phyloP scores from a whole-genome alignment of 164 flowering plant genomes.

The Paratinospora sagittata region DNA sequence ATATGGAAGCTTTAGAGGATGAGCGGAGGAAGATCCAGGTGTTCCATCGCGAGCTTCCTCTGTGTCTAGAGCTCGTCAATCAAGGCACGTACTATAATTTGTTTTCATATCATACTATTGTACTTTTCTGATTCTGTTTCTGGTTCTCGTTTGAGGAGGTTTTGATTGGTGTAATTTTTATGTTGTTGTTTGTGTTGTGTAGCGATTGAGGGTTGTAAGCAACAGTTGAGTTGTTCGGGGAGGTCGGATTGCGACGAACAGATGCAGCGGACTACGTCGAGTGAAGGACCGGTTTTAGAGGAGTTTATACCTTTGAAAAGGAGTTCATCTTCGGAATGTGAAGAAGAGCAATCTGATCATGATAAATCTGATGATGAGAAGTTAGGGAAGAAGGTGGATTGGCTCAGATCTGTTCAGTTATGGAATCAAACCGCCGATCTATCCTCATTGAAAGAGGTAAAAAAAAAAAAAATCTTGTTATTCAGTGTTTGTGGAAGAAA shows the following conservation, averaged over 20 bases:
- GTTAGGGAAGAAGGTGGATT: conserved; percentile 44
- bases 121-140: neutral
- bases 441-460: conserved; percentile 31
- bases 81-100: conserved; percentile 57
- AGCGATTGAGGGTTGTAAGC: conserved; percentile 67
- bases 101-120: too few relatives aligned
- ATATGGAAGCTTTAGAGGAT: conserved; percentile 49
- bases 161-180: neutral
- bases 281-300: conserved; percentile 52
- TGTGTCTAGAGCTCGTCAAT: conserved; percentile 64
- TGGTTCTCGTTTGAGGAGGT: neutral
- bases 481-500: neutral
- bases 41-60: conserved; percentile 73
- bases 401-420: conserved; percentile 76
- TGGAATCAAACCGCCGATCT: conserved; percentile 65
- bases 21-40: conserved; percentile 65
- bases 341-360: conserved; percentile 13
- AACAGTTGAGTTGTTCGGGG: conserved; percentile 33
- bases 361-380: conserved; percentile 17
- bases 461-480: neutral
- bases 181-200: neutral
- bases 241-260: conserved; percentile 54
- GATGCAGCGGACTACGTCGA: conserved; percentile 38
- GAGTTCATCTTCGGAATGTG: conserved; percentile 14
- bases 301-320: conserved; percentile 63